phyloP scores from a whole-genome alignment of 164 flowering plant species.

The Kalanchoe fedtschenkoi region DNA sequence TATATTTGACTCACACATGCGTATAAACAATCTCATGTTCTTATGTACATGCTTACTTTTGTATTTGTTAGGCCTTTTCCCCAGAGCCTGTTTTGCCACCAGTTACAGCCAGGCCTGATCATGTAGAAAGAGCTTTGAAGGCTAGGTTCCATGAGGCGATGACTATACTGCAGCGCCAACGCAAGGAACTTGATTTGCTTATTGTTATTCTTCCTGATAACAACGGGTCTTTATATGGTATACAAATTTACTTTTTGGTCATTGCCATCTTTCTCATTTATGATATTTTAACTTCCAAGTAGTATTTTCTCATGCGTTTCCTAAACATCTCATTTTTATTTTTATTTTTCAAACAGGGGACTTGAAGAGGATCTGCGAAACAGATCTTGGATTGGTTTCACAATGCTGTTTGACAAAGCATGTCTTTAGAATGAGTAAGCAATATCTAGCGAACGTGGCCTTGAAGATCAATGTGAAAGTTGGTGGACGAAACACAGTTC shows the following conservation, averaged over 20 bases:
- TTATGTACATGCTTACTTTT: not conserved
- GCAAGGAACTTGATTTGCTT: constrained; percentile 63
- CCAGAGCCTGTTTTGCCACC: constrained; percentile 53
- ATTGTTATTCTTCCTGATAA: constrained; percentile 77
- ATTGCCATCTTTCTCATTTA: not conserved
- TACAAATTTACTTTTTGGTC: not conserved
- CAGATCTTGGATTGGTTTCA: constrained; percentile 84
- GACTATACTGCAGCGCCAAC: constrained; percentile 38
- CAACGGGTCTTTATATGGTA: constrained; percentile 86
- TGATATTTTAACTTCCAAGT: not conserved
- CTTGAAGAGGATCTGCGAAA: constrained; percentile 84
- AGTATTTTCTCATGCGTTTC: not conserved
- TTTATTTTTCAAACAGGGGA: constrained; percentile 37
- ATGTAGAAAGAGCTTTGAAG: constrained; percentile 63
- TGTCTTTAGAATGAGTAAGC: constrained; percentile 63
- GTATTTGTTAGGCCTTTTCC: constrained; percentile 31
- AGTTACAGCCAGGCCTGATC: constrained; percentile 54
- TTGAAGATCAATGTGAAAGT: constrained; percentile 92
- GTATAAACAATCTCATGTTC: not conserved
- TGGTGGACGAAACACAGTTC: constrained; percentile 90
- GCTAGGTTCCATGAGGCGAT: constrained; percentile 61
- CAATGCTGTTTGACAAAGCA: constrained; percentile 87
- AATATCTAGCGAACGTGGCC: constrained; percentile 82
- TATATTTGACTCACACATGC: not conserved
- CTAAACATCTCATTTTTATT: not conserved